Base-by-base conservation (phyloP, 164 flowering plant species). In the Vitis riparia region DNA sequence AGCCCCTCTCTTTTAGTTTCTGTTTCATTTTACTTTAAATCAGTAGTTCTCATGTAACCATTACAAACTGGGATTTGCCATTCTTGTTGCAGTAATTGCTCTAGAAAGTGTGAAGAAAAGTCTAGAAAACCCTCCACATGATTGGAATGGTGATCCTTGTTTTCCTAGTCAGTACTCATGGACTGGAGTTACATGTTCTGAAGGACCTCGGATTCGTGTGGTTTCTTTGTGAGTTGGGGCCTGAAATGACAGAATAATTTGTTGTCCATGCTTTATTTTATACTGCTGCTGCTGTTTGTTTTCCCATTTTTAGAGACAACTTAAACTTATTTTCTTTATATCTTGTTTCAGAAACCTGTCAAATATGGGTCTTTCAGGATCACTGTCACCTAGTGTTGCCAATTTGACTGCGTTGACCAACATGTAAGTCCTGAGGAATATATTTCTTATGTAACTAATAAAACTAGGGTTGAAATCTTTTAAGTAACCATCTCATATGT, bases 61-160 rank as follows among this genome's bases (percentile, higher is more conserved):
- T 56, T 63, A 27, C 27, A 48, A n/a, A 48, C 10, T 30, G 5
- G 2, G 59, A 49, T 17, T 63, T 63, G 51, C 10, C 48, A 49
- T 48, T 68, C 50, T 72, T 53, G 13, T 66, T 78, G 75, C 86
- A 91, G 98, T 90, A 15, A 86, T 81, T 81, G 85, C 89, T 72
- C 67, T 91, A 79, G 82, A 81, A 56, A 65, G 16, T 51, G 23
- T 94, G 60, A 90, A 67, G 79, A 71, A 62, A 1, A 81, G 80
- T 67, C 70, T 94, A 48, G 72, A 64, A 62, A 89, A 86, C 72
- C 68, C 82, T 60, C 97, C 97, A 37, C 48, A 71, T 48, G 98
- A 90, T 79, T 93, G 98, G 98, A 83, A 64, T 71, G 98, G 97
- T 49, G 98, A 94, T 83, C 98, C 98, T 63, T 94, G 98, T 77